Evolutionary conservation across 1,284 basidiomycete species (phyloP), one percentile per base, ranked within the genome.

Genomic region (Anthracocystis walkeri): DNA sequence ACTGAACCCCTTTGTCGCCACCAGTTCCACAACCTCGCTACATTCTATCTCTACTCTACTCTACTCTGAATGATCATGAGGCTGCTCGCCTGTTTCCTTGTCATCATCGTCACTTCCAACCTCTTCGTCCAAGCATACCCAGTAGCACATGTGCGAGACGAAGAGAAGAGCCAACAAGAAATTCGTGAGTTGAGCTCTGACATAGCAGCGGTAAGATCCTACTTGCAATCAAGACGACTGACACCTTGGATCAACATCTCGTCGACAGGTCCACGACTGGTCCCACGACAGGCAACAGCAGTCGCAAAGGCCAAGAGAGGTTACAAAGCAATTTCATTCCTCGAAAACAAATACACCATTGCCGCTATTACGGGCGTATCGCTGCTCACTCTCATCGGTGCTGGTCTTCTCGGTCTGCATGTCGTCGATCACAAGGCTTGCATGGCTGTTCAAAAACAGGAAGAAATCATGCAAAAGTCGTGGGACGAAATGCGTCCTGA

Each of bases 401-500:
- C 23, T 8, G 60, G 57, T 6, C 1, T 61, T 2, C 11, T 10
- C 18, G 70, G 57, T 11, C 38, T 57, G 27, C 41, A 18, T 0
- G 0, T 35, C 4, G 53, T 11, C 21, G 53, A 68, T 11, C 58
- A 69, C 25, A 45, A 31, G 1, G 65, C 72, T 1, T 75, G 72
- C 52, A 40, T 55, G 42, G 16, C 10, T 23, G 56, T 75, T 1
- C 44, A 45, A 7, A 49, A 29, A 25, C 62, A 75, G 55, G 35
- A 69, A 23, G 21, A 18, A 4, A 29, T 23, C 3, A 62, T 75
- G 66, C 72, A 75, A 23, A 21, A 14, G 4, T 25, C 45, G 6
- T 75, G 72, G 72, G 66, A 75, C n/a, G 16, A 14, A 6, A 42
- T 56, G 45, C 72, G 69, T 33, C 58, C 62, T 0, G 72, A 75